Conservation (phyloP, 495 filamentous ascomycete species). For the Aspergillus homomorphus region DNA sequence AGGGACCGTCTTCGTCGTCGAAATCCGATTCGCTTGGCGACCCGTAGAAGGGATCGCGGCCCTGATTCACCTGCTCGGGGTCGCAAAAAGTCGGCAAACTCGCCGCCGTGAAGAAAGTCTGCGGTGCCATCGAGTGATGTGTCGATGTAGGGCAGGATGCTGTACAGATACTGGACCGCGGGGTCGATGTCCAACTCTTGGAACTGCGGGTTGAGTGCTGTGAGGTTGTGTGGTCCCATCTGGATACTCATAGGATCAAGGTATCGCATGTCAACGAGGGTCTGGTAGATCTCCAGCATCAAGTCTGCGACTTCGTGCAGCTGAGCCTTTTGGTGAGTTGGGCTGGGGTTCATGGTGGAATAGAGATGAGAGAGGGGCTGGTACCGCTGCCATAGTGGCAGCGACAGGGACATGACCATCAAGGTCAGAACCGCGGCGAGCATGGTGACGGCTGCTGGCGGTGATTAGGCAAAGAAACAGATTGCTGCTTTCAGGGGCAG, state of each 20-base stretch:
- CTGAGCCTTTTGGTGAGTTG: neutral
- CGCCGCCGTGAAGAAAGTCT: neutral
- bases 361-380: neutral
- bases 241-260: neutral
- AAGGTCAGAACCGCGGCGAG: neutral
- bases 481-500: neutral
- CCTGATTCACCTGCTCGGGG: neutral
- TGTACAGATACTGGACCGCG: neutral
- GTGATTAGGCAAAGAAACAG: neutral
- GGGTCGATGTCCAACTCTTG: neutral
- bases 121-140: neutral
- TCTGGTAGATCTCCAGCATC: neutral
- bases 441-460: neutral
- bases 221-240: neutral
- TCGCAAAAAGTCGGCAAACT: neutral
- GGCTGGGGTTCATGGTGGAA: neutral
- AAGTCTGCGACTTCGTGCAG: slow-evolving; percentile 3
- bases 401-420: neutral
- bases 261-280: slow-evolving; percentile 6
- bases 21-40: neutral
- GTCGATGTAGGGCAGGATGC: slow-evolving; percentile 1
- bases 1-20: slow-evolving; percentile 6
- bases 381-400: neutral
- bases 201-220: neutral
- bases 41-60: slow-evolving; percentile 6